Base-by-base conservation (phyloP, 306 rosid species). In the Carpinus fangiana region DNA sequence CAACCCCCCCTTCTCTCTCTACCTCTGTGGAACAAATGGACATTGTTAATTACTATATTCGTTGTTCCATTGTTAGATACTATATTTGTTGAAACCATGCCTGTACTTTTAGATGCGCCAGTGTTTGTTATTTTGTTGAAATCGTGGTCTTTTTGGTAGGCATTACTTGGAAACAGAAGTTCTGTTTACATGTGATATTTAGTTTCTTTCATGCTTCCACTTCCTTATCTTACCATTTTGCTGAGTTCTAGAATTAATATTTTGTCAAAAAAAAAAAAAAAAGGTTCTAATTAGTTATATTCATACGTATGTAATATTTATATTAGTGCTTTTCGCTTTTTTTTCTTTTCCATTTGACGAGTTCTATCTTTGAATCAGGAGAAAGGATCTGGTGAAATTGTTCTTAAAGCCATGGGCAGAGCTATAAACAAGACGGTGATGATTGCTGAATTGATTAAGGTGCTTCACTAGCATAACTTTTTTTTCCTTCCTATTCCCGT, bases 341-440 rank as follows among this genome's bases (percentile, higher is more conserved):
- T n/a, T 75, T 75, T 66, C 12, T 59, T 34, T 34, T 65, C 45
- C 14, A 1, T 45, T 43, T 77, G 53, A 21, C 20, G 5, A 20
- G 36, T 51, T 71, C 23, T 71, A 9, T 85, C 50, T 74, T 78
- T 73, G 76, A 23, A 84, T 13, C 12, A 94, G 98, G 97, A 90
- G 82, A 92, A 90, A 74, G 97, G 93, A 45, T 87, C 90, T 28
- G 76, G 82, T 13, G 98, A 90, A 68, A 86, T 94, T 76, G 88
- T 85, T 75, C 89, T 94, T 28, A 92, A 90, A 84, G 98, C 97
- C 50, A 94, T 94, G 98, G 97, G 98, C 46, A 90, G 98, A 72
- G 97, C 97, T 47, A 94, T 94, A 76, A 90, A 84, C 79, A 94
- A 92, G 86, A 92, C 97, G 77, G 97, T 94, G 43, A 89, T 88